These are phyloP conservation scores for Russula brevipes DNA, from an alignment of 768 basidiomycete genomes.

Conservation along the genomic window DNA sequence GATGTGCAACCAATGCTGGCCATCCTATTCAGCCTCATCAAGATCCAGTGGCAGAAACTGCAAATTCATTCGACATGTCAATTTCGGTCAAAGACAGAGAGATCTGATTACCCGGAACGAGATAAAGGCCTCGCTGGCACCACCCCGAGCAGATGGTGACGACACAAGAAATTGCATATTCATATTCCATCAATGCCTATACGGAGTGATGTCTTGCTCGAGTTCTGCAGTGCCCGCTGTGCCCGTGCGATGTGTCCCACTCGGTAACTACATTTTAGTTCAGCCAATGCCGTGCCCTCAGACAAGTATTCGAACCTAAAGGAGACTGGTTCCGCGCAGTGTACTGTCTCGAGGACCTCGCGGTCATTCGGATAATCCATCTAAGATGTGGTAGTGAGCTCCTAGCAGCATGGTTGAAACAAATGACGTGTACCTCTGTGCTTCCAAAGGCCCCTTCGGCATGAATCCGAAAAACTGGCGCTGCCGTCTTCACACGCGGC, in stretches of 20 bases:
- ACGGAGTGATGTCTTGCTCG: slow-evolving; percentile 82
- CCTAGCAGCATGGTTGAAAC: not conserved
- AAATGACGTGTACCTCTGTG: slow-evolving; percentile 56
- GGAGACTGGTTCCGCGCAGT: slow-evolving; percentile 60
- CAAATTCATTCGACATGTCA: not conserved
- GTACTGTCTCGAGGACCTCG: slow-evolving; percentile 87
- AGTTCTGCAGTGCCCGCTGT: slow-evolving; percentile 70
- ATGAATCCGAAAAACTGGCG: slow-evolving; percentile 73
- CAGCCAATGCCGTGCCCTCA: not conserved
- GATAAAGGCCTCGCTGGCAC: slow-evolving; percentile 62
- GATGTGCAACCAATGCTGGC: not conserved
- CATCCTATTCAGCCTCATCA: slow-evolving; percentile 14
- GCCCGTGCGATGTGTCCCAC: slow-evolving; percentile 72
- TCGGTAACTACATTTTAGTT: slow-evolving; percentile 57
- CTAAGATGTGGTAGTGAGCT: slow-evolving; percentile 35
- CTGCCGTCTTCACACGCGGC: slow-evolving; percentile 30
- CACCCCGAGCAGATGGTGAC: slow-evolving; percentile 37
- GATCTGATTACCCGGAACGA: slow-evolving; percentile 71
- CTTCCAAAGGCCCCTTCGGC: slow-evolving; percentile 79
- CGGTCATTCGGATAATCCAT: slow-evolving; percentile 95
- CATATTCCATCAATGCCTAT: slow-evolving; percentile 75
- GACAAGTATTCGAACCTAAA: slow-evolving; percentile 55
- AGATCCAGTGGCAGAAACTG: slow-evolving; percentile 21
- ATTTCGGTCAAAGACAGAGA: not conserved
- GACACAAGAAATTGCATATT: slow-evolving; percentile 90